A percentile compares a stretch with the other conserved stretches of the same genome.
Conservation (phyloP, 345 rosid genomes). For the Sonneratia caseolaris region DNA sequence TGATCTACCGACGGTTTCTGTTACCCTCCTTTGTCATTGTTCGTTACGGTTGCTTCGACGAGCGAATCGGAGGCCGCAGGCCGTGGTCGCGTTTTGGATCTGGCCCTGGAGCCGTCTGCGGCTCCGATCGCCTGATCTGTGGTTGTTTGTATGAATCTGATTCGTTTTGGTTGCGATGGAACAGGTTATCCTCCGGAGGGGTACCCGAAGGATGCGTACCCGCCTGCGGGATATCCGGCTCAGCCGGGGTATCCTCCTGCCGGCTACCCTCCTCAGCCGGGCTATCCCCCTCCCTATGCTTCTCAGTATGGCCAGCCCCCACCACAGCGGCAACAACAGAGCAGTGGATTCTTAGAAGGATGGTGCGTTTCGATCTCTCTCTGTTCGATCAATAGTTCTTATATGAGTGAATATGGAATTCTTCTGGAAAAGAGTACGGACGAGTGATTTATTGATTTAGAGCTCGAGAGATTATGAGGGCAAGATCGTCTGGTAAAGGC, state of each 20-base stretch:
- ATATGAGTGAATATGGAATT: neutral
- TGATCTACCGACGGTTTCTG: neutral
- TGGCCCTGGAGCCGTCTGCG: neutral
- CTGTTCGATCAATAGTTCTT: neutral
- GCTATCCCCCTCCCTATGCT: conserved; percentile 48
- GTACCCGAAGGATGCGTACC: conserved; percentile 70
- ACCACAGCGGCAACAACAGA: conserved; percentile 29
- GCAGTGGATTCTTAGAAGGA: conserved; percentile 58
- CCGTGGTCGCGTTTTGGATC: neutral
- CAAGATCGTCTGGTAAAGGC: neutral
- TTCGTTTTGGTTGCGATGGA: conserved; percentile 1
- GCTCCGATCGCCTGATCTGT: neutral
- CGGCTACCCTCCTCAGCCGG: conserved; percentile 30
- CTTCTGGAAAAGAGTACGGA: neutral
- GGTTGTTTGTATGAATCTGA: conserved; percentile 12
- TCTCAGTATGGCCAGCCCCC: conserved; percentile 64
- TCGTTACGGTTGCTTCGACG: neutral
- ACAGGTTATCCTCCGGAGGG: conserved; percentile 91
- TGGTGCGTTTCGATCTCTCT: conserved; percentile 30
- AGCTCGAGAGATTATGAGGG: too few species aligned
- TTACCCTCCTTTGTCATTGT: neutral
- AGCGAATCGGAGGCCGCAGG: neutral
- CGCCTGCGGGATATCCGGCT: conserved; percentile 55
- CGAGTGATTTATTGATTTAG: neutral
- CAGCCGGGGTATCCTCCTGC: conserved; percentile 32